phyloP scores from a whole-genome alignment of 495 filamentous ascomycete species.

The Tetracladium setigerum region DNA sequence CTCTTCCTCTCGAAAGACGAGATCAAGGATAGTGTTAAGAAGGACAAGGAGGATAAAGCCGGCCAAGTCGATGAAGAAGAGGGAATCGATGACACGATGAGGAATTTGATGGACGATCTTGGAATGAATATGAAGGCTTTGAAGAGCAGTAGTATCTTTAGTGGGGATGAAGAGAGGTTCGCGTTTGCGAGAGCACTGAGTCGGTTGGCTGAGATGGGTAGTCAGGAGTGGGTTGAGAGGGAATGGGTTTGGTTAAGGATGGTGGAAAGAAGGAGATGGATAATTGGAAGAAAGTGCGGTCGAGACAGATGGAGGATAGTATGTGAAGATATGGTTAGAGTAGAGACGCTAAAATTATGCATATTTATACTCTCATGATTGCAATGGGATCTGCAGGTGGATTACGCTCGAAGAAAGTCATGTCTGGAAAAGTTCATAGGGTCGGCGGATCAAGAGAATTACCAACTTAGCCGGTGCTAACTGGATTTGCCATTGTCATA shows the following conservation, averaged over 20 bases:
- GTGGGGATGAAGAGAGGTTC: conserved; percentile 93
- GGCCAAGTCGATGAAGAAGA: conserved; percentile 40
- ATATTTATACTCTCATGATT: too few species aligned
- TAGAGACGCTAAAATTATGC: too few species aligned
- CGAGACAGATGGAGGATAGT: conserved; percentile 64
- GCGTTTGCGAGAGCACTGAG: conserved; percentile 88
- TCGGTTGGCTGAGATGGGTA: conserved; percentile 85
- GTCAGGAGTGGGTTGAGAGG: conserved; percentile 91
- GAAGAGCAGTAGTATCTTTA: conserved; percentile 82
- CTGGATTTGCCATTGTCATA: too few species aligned
- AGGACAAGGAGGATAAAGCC: conserved; percentile 28
- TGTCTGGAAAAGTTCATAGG: too few species aligned
- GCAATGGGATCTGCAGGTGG: too few species aligned
- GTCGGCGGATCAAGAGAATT: too few species aligned
- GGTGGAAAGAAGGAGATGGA: conserved; percentile 56
- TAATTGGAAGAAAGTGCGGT: conserved; percentile 57
- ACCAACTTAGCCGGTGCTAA: too few species aligned
- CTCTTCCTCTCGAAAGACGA: conserved; percentile 85
- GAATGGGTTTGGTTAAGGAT: conserved; percentile 54
- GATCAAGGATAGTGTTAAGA: conserved; percentile 45
- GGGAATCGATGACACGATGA: conserved; percentile 73
- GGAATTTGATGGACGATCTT: conserved; percentile 88
- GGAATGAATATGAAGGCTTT: conserved; percentile 79
- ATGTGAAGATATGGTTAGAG: conserved; percentile 36
- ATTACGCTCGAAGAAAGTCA: too few species aligned